These are phyloP conservation scores for Cladophialophora carrionii DNA, from an alignment of 2,329 filamentous ascomycete genomes.

Conservation along the genomic window DNA sequence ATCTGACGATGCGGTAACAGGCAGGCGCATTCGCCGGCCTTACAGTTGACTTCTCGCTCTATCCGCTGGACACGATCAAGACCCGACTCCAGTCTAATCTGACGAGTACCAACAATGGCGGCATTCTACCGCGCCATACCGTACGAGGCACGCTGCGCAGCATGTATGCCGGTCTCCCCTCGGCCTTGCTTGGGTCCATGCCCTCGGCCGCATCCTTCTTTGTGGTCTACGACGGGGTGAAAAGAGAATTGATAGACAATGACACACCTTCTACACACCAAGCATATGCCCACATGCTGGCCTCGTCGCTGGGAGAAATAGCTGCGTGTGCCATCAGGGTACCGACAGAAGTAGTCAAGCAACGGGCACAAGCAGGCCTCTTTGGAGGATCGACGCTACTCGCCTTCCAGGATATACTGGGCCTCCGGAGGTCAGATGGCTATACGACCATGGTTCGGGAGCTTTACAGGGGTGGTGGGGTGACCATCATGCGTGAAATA, in stretches of 20 bases:
- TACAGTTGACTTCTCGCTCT: constrained; percentile 94
- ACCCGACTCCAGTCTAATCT: constrained; percentile 86
- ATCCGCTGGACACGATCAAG: constrained; percentile 97
- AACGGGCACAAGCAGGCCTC: constrained; percentile 86
- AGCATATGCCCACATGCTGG: constrained; percentile 71
- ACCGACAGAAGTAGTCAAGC: constrained; percentile 95
- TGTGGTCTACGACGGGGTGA: constrained; percentile 84
- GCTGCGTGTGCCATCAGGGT: constrained; percentile 91
- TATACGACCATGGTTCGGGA: constrained; percentile 68
- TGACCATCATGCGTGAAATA: constrained; percentile 93
- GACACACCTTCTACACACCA: constrained; percentile 43
- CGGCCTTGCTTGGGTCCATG: constrained; percentile 84
- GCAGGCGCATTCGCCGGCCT: constrained; percentile 91
- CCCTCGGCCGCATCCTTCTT: constrained; percentile 97
- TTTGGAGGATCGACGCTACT: constrained; percentile 70
- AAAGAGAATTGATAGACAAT: constrained; percentile 54
- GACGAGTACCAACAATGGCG: constrained; percentile 64
- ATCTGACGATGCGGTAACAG: constrained; percentile 44
- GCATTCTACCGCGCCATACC: constrained; percentile 46
- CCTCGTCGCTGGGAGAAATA: constrained; percentile 83
- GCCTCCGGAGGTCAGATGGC: constrained; percentile 45
- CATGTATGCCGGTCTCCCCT: constrained; percentile 90
- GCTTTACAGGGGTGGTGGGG: constrained; percentile 86
- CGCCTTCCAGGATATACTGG: constrained; percentile 72
- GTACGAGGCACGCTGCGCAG: constrained; percentile 84